Conservation (phyloP, 371 early-diverging fungal species). For the Circinella minor region DNA sequence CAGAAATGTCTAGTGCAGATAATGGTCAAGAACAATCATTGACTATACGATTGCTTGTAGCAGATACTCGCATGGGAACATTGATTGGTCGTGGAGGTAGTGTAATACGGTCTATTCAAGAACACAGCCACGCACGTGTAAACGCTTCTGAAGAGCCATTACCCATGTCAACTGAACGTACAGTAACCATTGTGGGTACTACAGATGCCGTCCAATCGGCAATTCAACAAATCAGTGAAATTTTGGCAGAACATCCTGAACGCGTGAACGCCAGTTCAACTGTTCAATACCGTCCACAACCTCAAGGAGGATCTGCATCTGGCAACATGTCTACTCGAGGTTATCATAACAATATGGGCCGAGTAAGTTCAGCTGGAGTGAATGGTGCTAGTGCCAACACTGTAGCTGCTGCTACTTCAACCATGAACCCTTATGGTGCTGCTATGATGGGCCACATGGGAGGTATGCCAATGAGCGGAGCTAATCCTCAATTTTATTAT, state of each 20-base stretch:
- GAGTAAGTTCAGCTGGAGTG: slow-evolving; percentile 11
- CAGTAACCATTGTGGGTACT: slow-evolving; percentile 85
- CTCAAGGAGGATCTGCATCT: slow-evolving; percentile 23
- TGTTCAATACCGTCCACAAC: slow-evolving; percentile 67
- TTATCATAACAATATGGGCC: slow-evolving; percentile 7
- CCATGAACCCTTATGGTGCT: slow-evolving; percentile 31
- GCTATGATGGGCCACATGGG: slow-evolving; percentile 45
- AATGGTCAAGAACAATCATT: slow-evolving; percentile 46
- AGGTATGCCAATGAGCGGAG: slow-evolving; percentile 43
- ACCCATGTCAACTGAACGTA: slow-evolving; percentile 79
- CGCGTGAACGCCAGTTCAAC: slow-evolving; percentile 47
- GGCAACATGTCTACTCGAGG: slow-evolving; percentile 11
- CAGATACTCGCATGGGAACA: slow-evolving; percentile 82
- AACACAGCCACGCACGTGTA: slow-evolving; percentile 82
- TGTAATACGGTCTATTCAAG: slow-evolving; percentile 89
- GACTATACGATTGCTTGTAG: slow-evolving; percentile 74
- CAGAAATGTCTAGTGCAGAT: slow-evolving; percentile 45
- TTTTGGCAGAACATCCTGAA: slow-evolving; percentile 63
- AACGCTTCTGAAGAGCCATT: slow-evolving; percentile 80
- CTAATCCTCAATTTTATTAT: slow-evolving; percentile 40
- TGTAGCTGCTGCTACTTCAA: slow-evolving; percentile 25
- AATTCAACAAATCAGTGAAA: slow-evolving; percentile 75
- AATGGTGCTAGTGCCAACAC: slow-evolving; percentile 15
- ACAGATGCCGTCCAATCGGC: slow-evolving; percentile 82
- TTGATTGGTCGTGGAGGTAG: slow-evolving; percentile 91